Evolutionary conservation across 495 filamentous ascomycete species (phyloP).

Genomic region (Hamigera avellanea): DNA sequence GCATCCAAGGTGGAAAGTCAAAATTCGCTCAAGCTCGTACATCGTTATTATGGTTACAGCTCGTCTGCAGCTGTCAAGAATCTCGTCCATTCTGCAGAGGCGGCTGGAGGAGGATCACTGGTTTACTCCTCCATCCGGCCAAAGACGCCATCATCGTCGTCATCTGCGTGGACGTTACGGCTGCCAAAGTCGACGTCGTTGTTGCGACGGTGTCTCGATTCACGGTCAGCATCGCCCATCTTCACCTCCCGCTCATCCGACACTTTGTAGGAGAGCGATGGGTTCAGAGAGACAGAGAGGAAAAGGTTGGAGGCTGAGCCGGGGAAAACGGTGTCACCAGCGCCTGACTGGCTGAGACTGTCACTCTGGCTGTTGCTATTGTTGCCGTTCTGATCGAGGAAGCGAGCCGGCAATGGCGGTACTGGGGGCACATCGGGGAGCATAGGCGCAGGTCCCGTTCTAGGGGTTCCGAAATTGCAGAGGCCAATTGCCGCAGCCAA

Average conservation of each 20-base stretch:
- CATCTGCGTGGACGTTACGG: constrained; percentile 56
- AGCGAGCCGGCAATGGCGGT: constrained; percentile 60
- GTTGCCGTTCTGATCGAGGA: constrained; percentile 23
- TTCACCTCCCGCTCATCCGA: constrained; percentile 35
- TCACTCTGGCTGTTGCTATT: constrained; percentile 15
- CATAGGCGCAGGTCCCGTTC: constrained; percentile 55
- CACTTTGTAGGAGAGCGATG: constrained; percentile 37
- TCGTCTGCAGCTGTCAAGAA: neutral
- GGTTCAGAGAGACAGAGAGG: constrained; percentile 31
- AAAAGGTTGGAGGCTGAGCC: constrained; percentile 26
- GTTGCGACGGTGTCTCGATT: constrained; percentile 40
- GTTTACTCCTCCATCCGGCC: constrained; percentile 86
- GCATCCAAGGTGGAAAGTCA: neutral
- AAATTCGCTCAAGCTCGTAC: constrained; percentile 4
- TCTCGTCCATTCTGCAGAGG: neutral
- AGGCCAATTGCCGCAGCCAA: constrained; percentile 86
- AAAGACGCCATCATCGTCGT: constrained; percentile 93
- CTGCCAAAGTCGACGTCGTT: constrained; percentile 73
- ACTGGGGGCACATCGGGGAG: constrained; percentile 75
- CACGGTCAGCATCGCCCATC: constrained; percentile 24
- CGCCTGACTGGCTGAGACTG: constrained; percentile 18
- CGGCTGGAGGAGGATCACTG: neutral
- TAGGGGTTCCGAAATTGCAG: constrained; percentile 82
- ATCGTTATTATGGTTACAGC: neutral
- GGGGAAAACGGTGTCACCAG: constrained; percentile 26